phyloP scores from a whole-genome alignment of 176 grass and related monocot species.

The Panicum miliaceum region DNA sequence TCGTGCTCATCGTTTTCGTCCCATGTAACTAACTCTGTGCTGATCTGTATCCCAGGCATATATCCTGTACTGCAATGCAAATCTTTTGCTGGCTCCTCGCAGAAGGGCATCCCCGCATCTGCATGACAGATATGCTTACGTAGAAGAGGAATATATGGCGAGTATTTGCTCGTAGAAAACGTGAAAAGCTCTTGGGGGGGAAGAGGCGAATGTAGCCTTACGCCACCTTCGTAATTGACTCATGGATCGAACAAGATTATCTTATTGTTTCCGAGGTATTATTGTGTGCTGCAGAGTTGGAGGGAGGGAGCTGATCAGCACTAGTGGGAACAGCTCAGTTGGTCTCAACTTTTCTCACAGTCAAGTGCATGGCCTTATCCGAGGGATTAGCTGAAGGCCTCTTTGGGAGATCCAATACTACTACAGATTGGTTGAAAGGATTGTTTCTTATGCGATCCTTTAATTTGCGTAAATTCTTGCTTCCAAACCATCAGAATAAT shows the following conservation, averaged over 20 bases:
- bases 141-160: constrained; percentile 56
- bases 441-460: not conserved
- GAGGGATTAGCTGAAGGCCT: not conserved
- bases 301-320: not conserved
- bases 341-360: not conserved
- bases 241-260: constrained; percentile 3
- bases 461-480: not conserved
- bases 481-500: not conserved
- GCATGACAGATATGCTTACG: constrained; percentile 45
- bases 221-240: not conserved
- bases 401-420: not conserved
- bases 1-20: constrained; percentile 41
- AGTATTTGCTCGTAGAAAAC: constrained; percentile 38
- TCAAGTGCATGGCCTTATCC: constrained; percentile 14
- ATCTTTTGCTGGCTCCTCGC: constrained; percentile 39
- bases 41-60: not conserved
- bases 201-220: not conserved
- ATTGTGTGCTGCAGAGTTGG: not conserved
- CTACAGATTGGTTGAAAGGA: not conserved
- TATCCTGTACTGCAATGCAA: constrained; percentile 25
- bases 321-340: constrained; percentile 3
- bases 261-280: constrained; percentile 27
- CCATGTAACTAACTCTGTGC: not conserved
- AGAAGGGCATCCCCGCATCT: not conserved
- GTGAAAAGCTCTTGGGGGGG: constrained; percentile 19